phyloP scores from a whole-genome alignment of 139 green algal genomes.

The Mesotaenium endlicherianum region DNA sequence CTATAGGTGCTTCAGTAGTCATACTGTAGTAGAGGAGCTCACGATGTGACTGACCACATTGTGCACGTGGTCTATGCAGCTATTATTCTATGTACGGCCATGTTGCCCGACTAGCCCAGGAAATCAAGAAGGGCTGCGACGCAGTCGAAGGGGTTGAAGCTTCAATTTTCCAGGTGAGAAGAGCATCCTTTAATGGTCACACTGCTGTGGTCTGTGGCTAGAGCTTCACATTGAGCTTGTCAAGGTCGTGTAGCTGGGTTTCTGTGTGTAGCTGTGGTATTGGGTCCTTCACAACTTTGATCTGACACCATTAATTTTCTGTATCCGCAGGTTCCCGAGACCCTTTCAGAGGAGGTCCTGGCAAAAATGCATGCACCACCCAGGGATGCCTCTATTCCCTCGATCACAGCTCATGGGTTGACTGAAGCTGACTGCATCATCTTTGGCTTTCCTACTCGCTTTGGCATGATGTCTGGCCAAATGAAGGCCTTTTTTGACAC shows the following conservation, averaged over 20 bases:
- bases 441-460: constrained; percentile 79
- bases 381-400: constrained; percentile 61
- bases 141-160: constrained; percentile 33
- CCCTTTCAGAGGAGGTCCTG: constrained; percentile 65
- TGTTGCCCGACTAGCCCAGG: constrained; percentile 63
- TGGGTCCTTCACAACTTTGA: too few relatives aligned
- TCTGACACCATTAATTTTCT: too few relatives aligned
- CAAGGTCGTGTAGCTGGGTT: too few relatives aligned
- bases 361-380: constrained; percentile 78
- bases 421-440: constrained; percentile 70
- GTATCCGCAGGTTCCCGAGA: constrained; percentile 69
- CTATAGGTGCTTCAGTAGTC: too few relatives aligned
- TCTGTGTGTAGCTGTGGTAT: too few relatives aligned
- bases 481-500: constrained; percentile 77
- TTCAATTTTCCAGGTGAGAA: constrained; percentile 37
- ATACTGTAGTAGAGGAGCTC: too few relatives aligned
- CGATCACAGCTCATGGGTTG: constrained; percentile 60
- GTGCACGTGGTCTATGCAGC: too few relatives aligned
- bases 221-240: too few relatives aligned
- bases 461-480: constrained; percentile 72
- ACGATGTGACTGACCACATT: too few relatives aligned
- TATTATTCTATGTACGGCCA: constrained; percentile 72
- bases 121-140: constrained; percentile 66
- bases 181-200: background rate
- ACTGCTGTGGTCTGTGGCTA: background rate